A percentile compares a stretch with the other conserved stretches of the same genome.
These are phyloP conservation scores for Coemansia sp. DNA, from an alignment of 192 early-diverging fungal species.

Conservation along the genomic window DNA sequence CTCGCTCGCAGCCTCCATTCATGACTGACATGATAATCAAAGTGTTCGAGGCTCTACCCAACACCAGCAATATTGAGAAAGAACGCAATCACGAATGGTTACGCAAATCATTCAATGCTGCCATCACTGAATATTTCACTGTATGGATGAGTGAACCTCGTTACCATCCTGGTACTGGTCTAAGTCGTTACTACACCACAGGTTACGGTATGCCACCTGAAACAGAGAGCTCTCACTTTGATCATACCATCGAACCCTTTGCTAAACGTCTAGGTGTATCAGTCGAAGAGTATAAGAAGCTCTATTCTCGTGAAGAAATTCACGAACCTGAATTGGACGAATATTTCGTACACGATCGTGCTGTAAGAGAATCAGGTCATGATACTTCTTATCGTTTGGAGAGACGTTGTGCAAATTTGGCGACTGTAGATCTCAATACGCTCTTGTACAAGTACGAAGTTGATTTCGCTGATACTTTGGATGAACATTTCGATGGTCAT, in stretches of 20 bases:
- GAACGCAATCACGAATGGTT: slow-evolving; percentile 72
- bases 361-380: slow-evolving; percentile 95
- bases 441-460: slow-evolving; percentile 96
- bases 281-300: slow-evolving; percentile 69
- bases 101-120: slow-evolving; percentile 62
- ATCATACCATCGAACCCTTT: slow-evolving; percentile 81
- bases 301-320: slow-evolving; percentile 70
- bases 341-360: slow-evolving; percentile 97
- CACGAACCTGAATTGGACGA: slow-evolving; percentile 83
- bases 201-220: slow-evolving; percentile 97
- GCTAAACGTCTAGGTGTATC: slow-evolving; percentile 64
- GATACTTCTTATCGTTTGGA: slow-evolving; percentile 96
- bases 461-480: slow-evolving; percentile 79
- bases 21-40: slow-evolving; percentile 93
- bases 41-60: slow-evolving; percentile 65
- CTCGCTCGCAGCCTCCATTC: slow-evolving; percentile 97
- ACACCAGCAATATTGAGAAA: slow-evolving; percentile 28
- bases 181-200: slow-evolving; percentile 83
- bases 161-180: slow-evolving; percentile 68
- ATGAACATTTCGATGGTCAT: slow-evolving; percentile 58
- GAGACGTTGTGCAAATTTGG: slow-evolving; percentile 83
- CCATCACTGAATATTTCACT: slow-evolving; percentile 88
- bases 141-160: slow-evolving; percentile 88
- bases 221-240: slow-evolving; percentile 90
- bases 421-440: slow-evolving; percentile 90